Evolutionary conservation across 306 rosid genomes (phyloP), one percentile per base, ranked within the genome.

Genomic region (Vigna angularis): DNA sequence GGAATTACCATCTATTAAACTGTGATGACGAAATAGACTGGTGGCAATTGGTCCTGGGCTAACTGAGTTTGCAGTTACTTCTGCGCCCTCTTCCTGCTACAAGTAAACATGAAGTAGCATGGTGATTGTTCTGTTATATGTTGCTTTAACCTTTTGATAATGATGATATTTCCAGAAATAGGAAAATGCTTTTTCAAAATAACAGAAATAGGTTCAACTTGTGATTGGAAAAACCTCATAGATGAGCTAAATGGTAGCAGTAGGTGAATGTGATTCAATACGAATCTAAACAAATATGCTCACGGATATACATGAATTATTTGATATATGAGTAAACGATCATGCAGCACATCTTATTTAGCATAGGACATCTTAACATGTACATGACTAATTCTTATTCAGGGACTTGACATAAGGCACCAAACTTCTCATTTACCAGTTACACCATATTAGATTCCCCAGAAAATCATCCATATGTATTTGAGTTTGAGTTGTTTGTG

Each of bases 1-100:
- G 58, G 14, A 67, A 50, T 69, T 86, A 90, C 95, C 92, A 13
- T 61, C 62, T 28, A 85, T 16, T 64, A 77, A 24, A 79, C 79
- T 18, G 49, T 83, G 77, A 77, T 83, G 69, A 70, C 91, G 87
- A 36, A 79, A 82, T 44, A 90, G 81, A 76, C 88, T 87, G 51
- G 95, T 88, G 10, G 66, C 70, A 26, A 86, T 85, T 72, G 75
- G 69, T 77, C 95, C 92, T 6, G 92, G 95, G 79, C 83, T 90
- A 63, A 86, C 52, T 28, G 95, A 80, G 73, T 88, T 86, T 2
- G 91, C 90, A 24, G 87, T 88, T 62, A 90, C 71, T 32, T 83
- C 50, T 47, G 55, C 78, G 28, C 86, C 86, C 62, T 90, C 89
- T 71, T 83, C 87, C 90, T 90, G 49, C 50, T n/a, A 38, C 28